Evolutionary conservation across 1,284 basidiomycete genomes (phyloP).

Genomic region (Malassezia yamatoensis): DNA sequence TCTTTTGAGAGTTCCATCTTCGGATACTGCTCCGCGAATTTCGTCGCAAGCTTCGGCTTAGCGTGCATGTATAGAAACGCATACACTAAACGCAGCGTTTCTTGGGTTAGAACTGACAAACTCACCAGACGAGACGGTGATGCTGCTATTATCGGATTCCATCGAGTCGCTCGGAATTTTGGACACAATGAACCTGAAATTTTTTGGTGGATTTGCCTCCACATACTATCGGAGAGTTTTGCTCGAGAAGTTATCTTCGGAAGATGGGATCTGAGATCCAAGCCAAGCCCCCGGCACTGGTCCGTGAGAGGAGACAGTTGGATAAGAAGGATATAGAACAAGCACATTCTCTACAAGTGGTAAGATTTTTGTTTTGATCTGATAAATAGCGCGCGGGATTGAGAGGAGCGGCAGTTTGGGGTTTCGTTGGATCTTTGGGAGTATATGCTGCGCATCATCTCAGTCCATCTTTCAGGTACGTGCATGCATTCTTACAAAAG

Average conservation of each 20-base stretch:
- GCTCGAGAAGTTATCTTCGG: not conserved
- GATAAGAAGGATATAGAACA: not conserved
- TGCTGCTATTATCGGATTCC: not conserved
- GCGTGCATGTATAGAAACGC: constrained; percentile 12
- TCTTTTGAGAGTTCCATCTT: constrained; percentile 2
- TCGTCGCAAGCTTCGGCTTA: constrained; percentile 10
- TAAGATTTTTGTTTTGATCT: not conserved
- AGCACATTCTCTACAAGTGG: constrained; percentile 11
- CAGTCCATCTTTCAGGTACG: constrained; percentile 10
- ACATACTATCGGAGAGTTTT: not conserved
- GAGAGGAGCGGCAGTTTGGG: constrained; percentile 10
- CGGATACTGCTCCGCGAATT: constrained; percentile 12
- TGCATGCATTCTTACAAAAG: not conserved
- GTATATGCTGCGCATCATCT: constrained; percentile 13
- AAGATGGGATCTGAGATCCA: not conserved
- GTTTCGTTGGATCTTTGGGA: constrained; percentile 1
- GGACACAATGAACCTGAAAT: not conserved
- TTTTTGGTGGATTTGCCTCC: not conserved
- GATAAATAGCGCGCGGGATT: constrained; percentile 3
- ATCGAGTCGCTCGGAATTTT: not conserved
- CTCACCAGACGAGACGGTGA: constrained; percentile 1
- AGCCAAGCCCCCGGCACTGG: not conserved
- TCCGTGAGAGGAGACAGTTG: not conserved
- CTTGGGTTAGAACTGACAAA: constrained; percentile 1
- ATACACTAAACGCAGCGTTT: constrained; percentile 7